A percentile compares a stretch with the other conserved stretches of the same genome.
Conservation (phyloP, 2,329 filamentous ascomycete genomes). For the Corniculantispora saksenae region DNA sequence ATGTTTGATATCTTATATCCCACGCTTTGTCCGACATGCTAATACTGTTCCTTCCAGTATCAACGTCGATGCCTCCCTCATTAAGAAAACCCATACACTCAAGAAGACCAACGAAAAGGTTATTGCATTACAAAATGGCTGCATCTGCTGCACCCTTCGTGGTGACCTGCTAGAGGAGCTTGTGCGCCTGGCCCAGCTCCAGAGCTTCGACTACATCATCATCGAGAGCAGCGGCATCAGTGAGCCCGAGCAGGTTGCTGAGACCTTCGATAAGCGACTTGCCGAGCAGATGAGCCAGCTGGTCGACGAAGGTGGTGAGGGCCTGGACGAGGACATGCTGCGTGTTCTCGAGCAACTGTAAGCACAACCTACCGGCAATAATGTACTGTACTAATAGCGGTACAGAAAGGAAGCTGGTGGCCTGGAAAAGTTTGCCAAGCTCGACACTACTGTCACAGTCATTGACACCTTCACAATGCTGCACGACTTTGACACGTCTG, state of each 20-base stretch:
- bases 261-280: slow-evolving; percentile 66
- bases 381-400: accelerated
- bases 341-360: slow-evolving; percentile 39
- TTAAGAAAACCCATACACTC: slow-evolving; percentile 56
- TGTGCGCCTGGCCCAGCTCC: slow-evolving; percentile 60
- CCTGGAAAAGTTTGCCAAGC: slow-evolving; percentile 62
- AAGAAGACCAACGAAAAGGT: slow-evolving; percentile 64
- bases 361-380: slow-evolving; percentile 18
- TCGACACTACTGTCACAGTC: slow-evolving; percentile 73
- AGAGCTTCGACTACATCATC: slow-evolving; percentile 69
- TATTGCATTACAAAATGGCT: slow-evolving; percentile 70
- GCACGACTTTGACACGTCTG: slow-evolving; percentile 69
- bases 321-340: slow-evolving; percentile 37
- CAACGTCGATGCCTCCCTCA: slow-evolving; percentile 65
- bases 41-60: slow-evolving; percentile 39
- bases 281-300: slow-evolving; percentile 47
- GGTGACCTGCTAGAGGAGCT: slow-evolving; percentile 72
- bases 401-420: slow-evolving; percentile 57
- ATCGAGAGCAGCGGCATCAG: slow-evolving; percentile 74
- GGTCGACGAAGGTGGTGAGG: slow-evolving; percentile 31
- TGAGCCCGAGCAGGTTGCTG: slow-evolving; percentile 72
- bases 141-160: slow-evolving; percentile 74
- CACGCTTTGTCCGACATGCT: not conserved
- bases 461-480: slow-evolving; percentile 74
- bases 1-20: slow-evolving; percentile 22